These are phyloP conservation scores for Andrographis paniculata DNA, from an alignment of 305 asterid species.

Conservation along the genomic window DNA sequence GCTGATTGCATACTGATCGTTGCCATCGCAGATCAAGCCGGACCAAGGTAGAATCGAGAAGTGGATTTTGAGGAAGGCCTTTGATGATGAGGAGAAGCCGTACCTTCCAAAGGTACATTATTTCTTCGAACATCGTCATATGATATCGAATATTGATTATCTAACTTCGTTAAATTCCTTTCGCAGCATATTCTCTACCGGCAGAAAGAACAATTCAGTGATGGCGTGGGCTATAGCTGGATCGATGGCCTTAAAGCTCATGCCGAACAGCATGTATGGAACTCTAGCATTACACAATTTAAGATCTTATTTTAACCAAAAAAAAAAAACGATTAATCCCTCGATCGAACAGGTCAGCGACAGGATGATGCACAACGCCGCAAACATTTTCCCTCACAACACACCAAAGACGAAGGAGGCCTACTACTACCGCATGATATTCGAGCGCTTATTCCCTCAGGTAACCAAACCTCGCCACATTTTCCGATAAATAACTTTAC, in stretches of 20 bases:
- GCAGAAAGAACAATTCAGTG: conserved; percentile 72
- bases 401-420: conserved; percentile 67
- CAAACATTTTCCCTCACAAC: conserved; percentile 47
- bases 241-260: conserved; percentile 76
- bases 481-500: neutral
- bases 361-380: conserved; percentile 50
- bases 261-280: conserved; percentile 45
- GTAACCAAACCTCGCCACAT: conserved; percentile 9
- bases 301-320: neutral
- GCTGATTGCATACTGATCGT: too few species aligned
- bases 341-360: conserved; percentile 35
- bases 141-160: neutral
- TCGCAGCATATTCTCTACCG: conserved; percentile 62
- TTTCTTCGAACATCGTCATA: too few species aligned
- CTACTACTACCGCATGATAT: conserved; percentile 40
- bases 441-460: conserved; percentile 34
- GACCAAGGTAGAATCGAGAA: conserved; percentile 80
- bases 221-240: conserved; percentile 82
- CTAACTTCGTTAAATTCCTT: neutral
- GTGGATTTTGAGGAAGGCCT: conserved; percentile 91
- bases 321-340: neutral
- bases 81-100: conserved; percentile 82
- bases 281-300: too few species aligned
- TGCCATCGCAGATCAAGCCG: conserved; percentile 60
- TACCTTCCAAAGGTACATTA: conserved; percentile 85